A percentile compares a stretch with the other conserved stretches of the same genome.
Conservation (phyloP, 2,329 filamentous ascomycete genomes). For the Penicillium sp. region DNA sequence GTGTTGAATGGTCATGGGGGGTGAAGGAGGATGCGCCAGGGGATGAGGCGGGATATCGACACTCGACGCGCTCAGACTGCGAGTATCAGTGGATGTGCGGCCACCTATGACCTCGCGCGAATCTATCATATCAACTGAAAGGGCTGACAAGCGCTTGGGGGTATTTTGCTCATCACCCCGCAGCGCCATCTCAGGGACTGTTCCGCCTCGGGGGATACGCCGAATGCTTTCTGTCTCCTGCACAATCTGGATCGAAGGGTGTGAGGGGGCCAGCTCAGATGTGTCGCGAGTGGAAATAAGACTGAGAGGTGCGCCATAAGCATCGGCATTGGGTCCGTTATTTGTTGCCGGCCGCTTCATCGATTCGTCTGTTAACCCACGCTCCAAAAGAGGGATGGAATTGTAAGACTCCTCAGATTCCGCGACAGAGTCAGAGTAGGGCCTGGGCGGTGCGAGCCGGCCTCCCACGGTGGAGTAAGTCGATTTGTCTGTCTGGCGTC, state of each 20-base stretch:
- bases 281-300: slow-evolving; percentile 25
- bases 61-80: slow-evolving; percentile 34
- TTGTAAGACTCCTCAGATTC: slow-evolving; percentile 69
- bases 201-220: slow-evolving; percentile 43
- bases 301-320: slow-evolving; percentile 25
- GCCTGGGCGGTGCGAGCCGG: slow-evolving; percentile 29
- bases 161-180: slow-evolving; percentile 39
- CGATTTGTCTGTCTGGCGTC: slow-evolving; percentile 25
- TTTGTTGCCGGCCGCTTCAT: slow-evolving; percentile 44
- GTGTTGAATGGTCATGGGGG: slow-evolving; percentile 42
- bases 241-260: slow-evolving; percentile 49
- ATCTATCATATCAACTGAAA: slow-evolving; percentile 49
- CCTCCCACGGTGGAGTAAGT: slow-evolving; percentile 26
- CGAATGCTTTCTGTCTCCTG: slow-evolving; percentile 50
- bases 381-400: slow-evolving; percentile 70
- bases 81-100: slow-evolving; percentile 31
- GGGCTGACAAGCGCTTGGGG: slow-evolving; percentile 50
- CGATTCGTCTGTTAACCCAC: slow-evolving; percentile 50
- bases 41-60: slow-evolving; percentile 43
- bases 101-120: slow-evolving; percentile 31
- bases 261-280: slow-evolving; percentile 37
- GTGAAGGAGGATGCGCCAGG: slow-evolving; percentile 44
- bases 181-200: slow-evolving; percentile 32
- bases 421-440: slow-evolving; percentile 45
- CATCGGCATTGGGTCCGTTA: slow-evolving; percentile 15